These are phyloP conservation scores for Hydnum rufescens DNA, from an alignment of 768 basidiomycete genomes.

Conservation along the genomic window DNA sequence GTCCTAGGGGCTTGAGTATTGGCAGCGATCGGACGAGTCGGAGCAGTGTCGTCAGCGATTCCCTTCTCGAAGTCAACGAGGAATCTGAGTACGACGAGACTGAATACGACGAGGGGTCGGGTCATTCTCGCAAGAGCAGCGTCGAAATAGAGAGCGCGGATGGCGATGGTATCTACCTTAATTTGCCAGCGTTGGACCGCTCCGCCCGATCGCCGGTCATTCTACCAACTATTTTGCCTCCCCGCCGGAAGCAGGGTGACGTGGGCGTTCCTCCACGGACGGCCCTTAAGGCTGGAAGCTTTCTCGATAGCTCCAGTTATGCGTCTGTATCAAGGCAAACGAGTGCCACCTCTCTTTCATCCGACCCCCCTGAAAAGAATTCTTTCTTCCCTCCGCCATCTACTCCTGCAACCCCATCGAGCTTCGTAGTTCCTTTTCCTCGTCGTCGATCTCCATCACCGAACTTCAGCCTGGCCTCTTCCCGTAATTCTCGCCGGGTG, in stretches of 20 bases:
- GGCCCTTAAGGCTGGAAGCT: background rate
- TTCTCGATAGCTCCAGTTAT: background rate
- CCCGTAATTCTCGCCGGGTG: too few relatives aligned
- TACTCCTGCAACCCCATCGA: background rate
- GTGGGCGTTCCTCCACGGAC: background rate
- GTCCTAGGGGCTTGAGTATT: background rate
- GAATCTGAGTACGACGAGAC: background rate
- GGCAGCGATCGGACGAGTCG: background rate
- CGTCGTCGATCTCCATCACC: background rate
- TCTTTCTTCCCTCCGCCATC: background rate
- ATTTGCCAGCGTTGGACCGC: background rate
- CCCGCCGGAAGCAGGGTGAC: background rate
- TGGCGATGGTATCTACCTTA: background rate
- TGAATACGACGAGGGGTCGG: background rate
- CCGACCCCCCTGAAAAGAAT: background rate
- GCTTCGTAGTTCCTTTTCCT: background rate
- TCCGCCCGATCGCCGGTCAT: background rate
- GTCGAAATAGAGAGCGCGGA: background rate
- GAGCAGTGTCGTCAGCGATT: slow-evolving; percentile 1
- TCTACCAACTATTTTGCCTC: background rate
- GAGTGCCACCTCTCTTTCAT: background rate
- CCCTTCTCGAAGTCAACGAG: background rate
- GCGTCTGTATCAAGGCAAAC: background rate
- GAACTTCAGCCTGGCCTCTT: too few relatives aligned
- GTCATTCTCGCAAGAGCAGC: background rate